Percentiles rank a stretch among this genome's conserved stretches.
These are phyloP conservation scores for Leccinum pallidistipes DNA, from an alignment of 1,284 basidiomycete genomes.

Conservation along the genomic window DNA sequence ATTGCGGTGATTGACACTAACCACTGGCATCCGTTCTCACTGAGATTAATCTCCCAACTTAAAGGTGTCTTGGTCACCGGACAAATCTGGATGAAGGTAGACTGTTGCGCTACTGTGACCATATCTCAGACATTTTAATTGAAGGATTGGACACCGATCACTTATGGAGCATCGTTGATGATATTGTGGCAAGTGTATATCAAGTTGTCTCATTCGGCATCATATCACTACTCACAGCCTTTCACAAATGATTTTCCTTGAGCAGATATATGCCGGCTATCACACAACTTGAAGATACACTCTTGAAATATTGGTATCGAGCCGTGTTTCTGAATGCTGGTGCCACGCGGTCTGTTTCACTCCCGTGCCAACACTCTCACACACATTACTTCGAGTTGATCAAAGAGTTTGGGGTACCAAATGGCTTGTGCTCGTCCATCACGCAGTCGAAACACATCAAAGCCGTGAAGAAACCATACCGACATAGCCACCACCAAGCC, in stretches of 20 bases:
- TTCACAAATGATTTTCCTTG: slow-evolving; percentile 12
- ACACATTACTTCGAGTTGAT: slow-evolving; percentile 3
- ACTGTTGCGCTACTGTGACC: not conserved
- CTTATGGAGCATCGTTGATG: slow-evolving; percentile 5
- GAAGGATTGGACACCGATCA: not conserved
- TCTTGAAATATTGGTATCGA: not conserved
- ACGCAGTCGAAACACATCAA: not conserved
- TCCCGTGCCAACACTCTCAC: slow-evolving; percentile 2
- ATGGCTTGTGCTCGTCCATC: slow-evolving; percentile 4
- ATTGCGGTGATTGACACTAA: slow-evolving; percentile 17
- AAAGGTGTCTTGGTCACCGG: not conserved
- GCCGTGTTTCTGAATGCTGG: not conserved
- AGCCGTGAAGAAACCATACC: not conserved
- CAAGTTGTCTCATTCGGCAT: too few relatives aligned
- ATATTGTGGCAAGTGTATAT: slow-evolving; percentile 11
- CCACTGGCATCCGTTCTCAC: too few relatives aligned
- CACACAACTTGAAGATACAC: rapidly evolving
- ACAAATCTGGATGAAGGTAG: not conserved
- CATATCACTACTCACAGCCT: not conserved
- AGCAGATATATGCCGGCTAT: too few relatives aligned
- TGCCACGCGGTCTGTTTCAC: not conserved
- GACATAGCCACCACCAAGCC: not conserved
- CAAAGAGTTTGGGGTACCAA: not conserved
- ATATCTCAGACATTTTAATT: not conserved
- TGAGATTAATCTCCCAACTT: too few relatives aligned